A percentile compares a stretch with the other conserved stretches of the same genome.
These are phyloP conservation scores for Pseudogymnoascus sp. DNA, from an alignment of 2,329 filamentous ascomycete species.

Conservation along the genomic window DNA sequence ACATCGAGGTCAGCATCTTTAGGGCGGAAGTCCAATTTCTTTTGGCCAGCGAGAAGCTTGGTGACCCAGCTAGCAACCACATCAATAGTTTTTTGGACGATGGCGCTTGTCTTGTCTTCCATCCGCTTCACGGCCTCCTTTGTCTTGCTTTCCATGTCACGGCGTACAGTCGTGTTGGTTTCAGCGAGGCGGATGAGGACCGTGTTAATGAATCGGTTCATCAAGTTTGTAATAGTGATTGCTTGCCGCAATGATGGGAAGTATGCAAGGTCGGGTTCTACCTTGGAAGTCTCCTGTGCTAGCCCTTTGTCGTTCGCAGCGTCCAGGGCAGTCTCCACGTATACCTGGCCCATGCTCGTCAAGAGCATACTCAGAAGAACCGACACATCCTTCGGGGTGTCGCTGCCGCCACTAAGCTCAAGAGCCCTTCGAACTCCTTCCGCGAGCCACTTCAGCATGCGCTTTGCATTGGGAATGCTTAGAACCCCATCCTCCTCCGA, in stretches of 20 bases:
- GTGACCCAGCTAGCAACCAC: conserved; percentile 55
- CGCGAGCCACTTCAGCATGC: conserved; percentile 96
- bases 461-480: conserved; percentile 80
- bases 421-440: conserved; percentile 87
- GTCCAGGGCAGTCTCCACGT: conserved; percentile 58
- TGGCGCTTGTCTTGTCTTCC: conserved; percentile 60
- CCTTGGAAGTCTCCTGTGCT: conserved; percentile 68
- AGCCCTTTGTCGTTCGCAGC: conserved; percentile 66
- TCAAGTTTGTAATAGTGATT: conserved; percentile 83
- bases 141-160: conserved; percentile 61
- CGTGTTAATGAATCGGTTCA: conserved; percentile 84
- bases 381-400: conserved; percentile 90
- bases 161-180: conserved; percentile 75
- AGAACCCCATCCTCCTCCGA: conserved; percentile 81
- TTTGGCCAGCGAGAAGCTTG: conserved; percentile 56
- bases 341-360: conserved; percentile 78
- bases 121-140: conserved; percentile 51
- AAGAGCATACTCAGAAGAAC: conserved; percentile 77
- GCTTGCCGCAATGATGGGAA: conserved; percentile 70
- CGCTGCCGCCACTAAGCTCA: conserved; percentile 77
- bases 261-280: conserved; percentile 81
- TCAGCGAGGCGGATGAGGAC: conserved; percentile 85
- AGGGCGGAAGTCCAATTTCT: conserved; percentile 63
- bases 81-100: conserved; percentile 61
- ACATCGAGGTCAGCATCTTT: conserved; percentile 52